A percentile compares a stretch with the other conserved stretches of the same genome.
phyloP scores from a whole-genome alignment of 352 stramenopile species.

The Phytopythium helicoides region DNA sequence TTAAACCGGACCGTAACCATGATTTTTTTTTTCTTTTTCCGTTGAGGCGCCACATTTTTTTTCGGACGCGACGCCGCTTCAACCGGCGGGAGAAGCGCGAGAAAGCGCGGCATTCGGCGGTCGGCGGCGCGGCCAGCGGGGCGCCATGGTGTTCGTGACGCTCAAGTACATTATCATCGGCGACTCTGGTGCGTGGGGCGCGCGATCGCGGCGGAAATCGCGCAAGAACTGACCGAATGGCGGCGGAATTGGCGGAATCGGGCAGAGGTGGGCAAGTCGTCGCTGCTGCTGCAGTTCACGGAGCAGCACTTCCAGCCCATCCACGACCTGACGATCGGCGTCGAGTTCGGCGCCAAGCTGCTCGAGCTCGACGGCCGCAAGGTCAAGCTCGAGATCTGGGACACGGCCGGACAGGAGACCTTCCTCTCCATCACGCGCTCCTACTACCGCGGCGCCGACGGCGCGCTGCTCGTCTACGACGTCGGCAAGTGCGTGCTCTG shows the following conservation, averaged over 20 bases:
- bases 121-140: background rate
- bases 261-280: conserved; percentile 88
- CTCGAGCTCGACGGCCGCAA: conserved; percentile 79
- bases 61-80: too few relatives aligned
- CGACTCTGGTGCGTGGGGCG: conserved; percentile 44
- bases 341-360: conserved; percentile 90
- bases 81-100: background rate
- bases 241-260: background rate
- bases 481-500: conserved; percentile 36
- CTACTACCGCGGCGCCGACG: conserved; percentile 88
- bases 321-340: conserved; percentile 90
- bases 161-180: conserved; percentile 91
- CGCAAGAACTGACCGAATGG: background rate
- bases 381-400: conserved; percentile 92
- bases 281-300: conserved; percentile 89
- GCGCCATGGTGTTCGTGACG: conserved; percentile 83
- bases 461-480: conserved; percentile 88
- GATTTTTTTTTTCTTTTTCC: too few relatives aligned
- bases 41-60: background rate
- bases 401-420: conserved; percentile 89
- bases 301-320: conserved; percentile 89
- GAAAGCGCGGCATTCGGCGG: conserved; percentile 1
- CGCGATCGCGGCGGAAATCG: background rate
- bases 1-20: too few relatives aligned
- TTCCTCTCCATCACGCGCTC: conserved; percentile 88